Conservation (phyloP, 1,139 yeast species). For the Taphrina wiesneri region DNA sequence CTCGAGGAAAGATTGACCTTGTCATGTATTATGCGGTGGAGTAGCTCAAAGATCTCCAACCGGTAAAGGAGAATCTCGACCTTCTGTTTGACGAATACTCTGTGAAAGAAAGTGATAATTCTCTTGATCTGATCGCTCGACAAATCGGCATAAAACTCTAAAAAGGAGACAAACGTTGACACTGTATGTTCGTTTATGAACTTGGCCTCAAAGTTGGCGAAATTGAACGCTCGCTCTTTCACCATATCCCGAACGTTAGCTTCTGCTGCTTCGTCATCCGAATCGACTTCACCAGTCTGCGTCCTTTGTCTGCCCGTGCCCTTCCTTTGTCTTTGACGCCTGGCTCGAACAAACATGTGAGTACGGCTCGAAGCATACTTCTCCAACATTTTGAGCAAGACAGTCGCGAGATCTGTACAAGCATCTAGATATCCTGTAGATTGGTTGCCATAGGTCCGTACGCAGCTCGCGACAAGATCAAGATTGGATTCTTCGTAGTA, state of each 20-base stretch:
- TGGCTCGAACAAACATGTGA: slow-evolving; percentile 41
- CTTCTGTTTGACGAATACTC: slow-evolving; percentile 66
- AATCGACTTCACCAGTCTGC: slow-evolving; percentile 40
- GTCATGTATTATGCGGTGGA: slow-evolving; percentile 53
- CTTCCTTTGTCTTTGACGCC: slow-evolving; percentile 42
- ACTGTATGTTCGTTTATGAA: slow-evolving; percentile 46
- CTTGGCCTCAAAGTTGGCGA: slow-evolving; percentile 47
- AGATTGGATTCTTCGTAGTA: slow-evolving; percentile 70
- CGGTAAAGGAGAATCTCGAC: slow-evolving; percentile 64
- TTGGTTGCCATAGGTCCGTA: slow-evolving; percentile 62
- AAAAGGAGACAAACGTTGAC: slow-evolving; percentile 56
- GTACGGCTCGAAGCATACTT: slow-evolving; percentile 61
- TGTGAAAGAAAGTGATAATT: slow-evolving; percentile 69
- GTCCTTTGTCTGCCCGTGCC: neutral
- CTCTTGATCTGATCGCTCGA: slow-evolving; percentile 61
- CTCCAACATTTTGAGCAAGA: slow-evolving; percentile 68
- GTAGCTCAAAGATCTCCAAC: slow-evolving; percentile 67
- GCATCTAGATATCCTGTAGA: slow-evolving; percentile 50
- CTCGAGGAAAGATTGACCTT: slow-evolving; percentile 45
- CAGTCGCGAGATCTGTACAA: slow-evolving; percentile 66
- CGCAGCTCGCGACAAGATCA: slow-evolving; percentile 59
- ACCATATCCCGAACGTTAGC: slow-evolving; percentile 45
- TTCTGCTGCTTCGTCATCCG: slow-evolving; percentile 49
- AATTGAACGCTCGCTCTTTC: slow-evolving; percentile 59
- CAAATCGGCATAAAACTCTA: slow-evolving; percentile 63